These are phyloP conservation scores for Tolypocladium tropicale DNA, from an alignment of 2,329 filamentous ascomycete species.

Conservation along the genomic window DNA sequence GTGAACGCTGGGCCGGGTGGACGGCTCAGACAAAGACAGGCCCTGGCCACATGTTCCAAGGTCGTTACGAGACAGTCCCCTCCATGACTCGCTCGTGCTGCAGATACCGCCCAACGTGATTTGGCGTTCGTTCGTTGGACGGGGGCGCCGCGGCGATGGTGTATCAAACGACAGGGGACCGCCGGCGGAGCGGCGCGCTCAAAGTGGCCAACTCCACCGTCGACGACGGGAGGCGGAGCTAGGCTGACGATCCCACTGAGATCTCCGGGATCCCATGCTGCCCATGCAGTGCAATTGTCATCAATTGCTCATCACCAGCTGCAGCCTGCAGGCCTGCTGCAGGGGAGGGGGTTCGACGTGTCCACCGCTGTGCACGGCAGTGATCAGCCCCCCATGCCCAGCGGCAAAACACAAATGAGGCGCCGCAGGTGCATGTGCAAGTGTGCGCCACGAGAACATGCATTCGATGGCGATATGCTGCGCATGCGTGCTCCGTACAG, in stretches of 20 bases:
- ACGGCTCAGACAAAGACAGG: background rate
- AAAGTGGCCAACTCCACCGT: background rate
- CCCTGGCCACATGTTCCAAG: background rate
- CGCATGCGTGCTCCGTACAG: background rate
- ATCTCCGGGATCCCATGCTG: background rate
- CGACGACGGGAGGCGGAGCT: background rate
- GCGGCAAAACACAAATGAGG: background rate
- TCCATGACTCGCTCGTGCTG: background rate
- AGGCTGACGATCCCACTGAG: background rate
- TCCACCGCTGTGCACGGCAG: background rate
- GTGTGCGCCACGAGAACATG: background rate
- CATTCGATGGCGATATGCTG: background rate
- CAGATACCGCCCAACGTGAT: background rate
- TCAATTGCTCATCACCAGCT: background rate
- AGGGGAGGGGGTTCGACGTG: background rate
- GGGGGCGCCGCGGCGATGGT: background rate
- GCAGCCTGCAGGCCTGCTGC: too few relatives aligned
- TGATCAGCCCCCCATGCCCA: background rate
- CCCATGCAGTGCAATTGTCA: background rate
- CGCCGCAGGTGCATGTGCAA: background rate
- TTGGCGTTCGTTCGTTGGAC: background rate
- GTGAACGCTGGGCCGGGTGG: background rate
- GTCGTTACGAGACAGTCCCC: background rate
- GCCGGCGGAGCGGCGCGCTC: too few relatives aligned
- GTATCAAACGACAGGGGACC: background rate